phyloP scores from a whole-genome alignment of 352 stramenopile species.

The Phytophthora idaei region DNA sequence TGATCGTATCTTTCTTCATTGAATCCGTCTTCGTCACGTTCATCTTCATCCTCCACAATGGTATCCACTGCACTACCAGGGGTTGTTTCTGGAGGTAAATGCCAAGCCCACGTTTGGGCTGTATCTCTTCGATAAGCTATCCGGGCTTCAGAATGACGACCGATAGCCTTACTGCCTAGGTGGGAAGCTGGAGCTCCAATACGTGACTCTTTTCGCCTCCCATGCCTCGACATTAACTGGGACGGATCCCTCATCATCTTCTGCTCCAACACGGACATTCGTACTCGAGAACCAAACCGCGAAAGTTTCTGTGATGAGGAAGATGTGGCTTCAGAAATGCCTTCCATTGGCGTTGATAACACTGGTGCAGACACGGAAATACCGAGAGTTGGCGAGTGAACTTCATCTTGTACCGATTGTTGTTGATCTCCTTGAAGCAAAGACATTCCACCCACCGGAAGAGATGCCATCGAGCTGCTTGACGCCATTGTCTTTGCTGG shows the following conservation, averaged over 20 bases:
- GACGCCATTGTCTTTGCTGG: conserved; percentile 16
- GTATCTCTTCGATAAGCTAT: conserved; percentile 54
- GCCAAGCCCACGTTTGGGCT: conserved; percentile 65
- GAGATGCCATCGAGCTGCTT: conserved; percentile 13
- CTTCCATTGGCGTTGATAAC: conserved; percentile 1
- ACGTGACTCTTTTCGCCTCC: conserved; percentile 34
- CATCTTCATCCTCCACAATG: conserved; percentile 26
- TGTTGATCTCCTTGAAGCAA: conserved; percentile 7
- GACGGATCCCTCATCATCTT: conserved; percentile 19
- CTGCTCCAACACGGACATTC: conserved; percentile 28
- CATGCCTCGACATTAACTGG: conserved; percentile 14
- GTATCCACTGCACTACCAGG: conserved; percentile 22
- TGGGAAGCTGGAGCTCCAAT: conserved; percentile 43
- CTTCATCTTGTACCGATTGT: conserved; percentile 2
- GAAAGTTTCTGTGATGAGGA: conserved; percentile 10
- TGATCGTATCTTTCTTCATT: conserved; percentile 21
- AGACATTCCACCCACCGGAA: conserved; percentile 7
- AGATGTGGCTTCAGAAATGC: neutral
- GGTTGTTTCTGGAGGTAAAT: conserved; percentile 16
- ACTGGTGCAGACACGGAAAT: conserved; percentile 21
- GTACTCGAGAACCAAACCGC: conserved; percentile 15
- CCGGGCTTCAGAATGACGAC: conserved; percentile 56
- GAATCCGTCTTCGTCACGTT: conserved; percentile 25
- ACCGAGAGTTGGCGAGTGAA: neutral
- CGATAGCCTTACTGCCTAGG: conserved; percentile 38